Percentiles rank a stretch among this genome's conserved stretches.
These are phyloP conservation scores for Globisporangium carolinianum DNA, from an alignment of 352 stramenopile genomes.

Conservation along the genomic window DNA sequence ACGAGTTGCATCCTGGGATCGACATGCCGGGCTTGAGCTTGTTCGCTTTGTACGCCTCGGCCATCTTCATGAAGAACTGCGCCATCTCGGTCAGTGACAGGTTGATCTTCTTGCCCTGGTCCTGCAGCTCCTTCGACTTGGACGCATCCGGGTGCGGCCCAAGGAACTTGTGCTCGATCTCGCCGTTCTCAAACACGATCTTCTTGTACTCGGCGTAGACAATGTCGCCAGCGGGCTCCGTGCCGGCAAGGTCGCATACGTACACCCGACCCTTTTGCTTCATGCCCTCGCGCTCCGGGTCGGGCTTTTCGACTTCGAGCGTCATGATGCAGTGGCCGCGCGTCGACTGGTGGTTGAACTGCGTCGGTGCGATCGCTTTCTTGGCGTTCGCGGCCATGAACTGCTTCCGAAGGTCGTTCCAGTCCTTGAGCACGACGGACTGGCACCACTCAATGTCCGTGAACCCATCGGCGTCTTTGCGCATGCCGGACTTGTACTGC, in stretches of 20 bases:
- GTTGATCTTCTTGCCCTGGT: slow-evolving; percentile 96
- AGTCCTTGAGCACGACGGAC: slow-evolving; percentile 88
- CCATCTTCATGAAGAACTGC: slow-evolving; percentile 97
- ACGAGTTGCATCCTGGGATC: slow-evolving; percentile 93
- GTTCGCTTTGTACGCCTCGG: slow-evolving; percentile 90
- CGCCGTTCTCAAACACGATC: slow-evolving; percentile 84
- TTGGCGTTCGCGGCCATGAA: slow-evolving; percentile 90
- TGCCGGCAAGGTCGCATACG: slow-evolving; percentile 91
- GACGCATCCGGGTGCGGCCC: slow-evolving; percentile 84
- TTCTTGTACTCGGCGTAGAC: slow-evolving; percentile 94
- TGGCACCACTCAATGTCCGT: slow-evolving; percentile 95
- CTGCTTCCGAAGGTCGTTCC: slow-evolving; percentile 87
- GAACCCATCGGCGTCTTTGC: slow-evolving; percentile 91
- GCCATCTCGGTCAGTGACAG: slow-evolving; percentile 93
- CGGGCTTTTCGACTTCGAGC: slow-evolving; percentile 91
- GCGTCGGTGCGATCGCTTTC: slow-evolving; percentile 91
- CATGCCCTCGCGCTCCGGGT: slow-evolving; percentile 85
- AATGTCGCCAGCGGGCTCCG: slow-evolving; percentile 91
- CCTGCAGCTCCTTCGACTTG: slow-evolving; percentile 93
- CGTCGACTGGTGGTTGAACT: slow-evolving; percentile 94
- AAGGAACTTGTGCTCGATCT: slow-evolving; percentile 91
- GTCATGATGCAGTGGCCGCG: slow-evolving; percentile 95
- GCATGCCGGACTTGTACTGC: slow-evolving; percentile 94
- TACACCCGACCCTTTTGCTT: slow-evolving; percentile 89
- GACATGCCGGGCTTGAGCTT: slow-evolving; percentile 91